Percentiles rank a stretch among this genome's conserved stretches.
Evolutionary conservation across 208 protist species (phyloP).

Genomic region (Trypanosoma theileri): DNA sequence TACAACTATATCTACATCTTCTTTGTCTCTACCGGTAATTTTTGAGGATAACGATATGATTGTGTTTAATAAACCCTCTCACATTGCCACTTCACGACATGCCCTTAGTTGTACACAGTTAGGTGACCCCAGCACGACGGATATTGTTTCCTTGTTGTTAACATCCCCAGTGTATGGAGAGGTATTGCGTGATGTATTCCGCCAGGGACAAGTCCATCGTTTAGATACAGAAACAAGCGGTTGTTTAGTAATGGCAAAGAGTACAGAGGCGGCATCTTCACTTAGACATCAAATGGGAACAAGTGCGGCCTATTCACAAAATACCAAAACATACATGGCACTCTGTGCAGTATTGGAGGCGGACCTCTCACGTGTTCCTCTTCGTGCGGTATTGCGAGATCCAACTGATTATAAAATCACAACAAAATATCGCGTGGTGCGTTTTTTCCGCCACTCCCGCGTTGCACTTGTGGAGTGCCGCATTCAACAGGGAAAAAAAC

Average conservation of each 20-base stretch:
- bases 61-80: conserved; percentile 74
- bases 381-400: conserved; percentile 50
- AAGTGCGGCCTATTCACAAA: conserved; percentile 54
- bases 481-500: conserved; percentile 85
- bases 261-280: conserved; percentile 41
- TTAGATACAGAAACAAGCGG: conserved; percentile 80
- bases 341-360: conserved; percentile 77
- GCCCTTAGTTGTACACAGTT: conserved; percentile 66
- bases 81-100: conserved; percentile 70
- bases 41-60: conserved; percentile 78
- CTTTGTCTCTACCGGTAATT: conserved; percentile 33
- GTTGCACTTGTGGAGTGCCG: conserved; percentile 74
- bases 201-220: conserved; percentile 81
- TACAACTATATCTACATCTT: conserved; percentile 1
- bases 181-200: conserved; percentile 32
- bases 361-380: conserved; percentile 42
- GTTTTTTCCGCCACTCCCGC: conserved; percentile 45
- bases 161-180: conserved; percentile 5
- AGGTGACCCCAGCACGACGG: conserved; percentile 17
- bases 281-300: conserved; percentile 85
- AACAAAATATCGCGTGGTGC: conserved; percentile 61
- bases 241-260: conserved; percentile 72
- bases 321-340: conserved; percentile 70
- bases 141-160: conserved; percentile 55
- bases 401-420: conserved; percentile 48